Evolutionary conservation across 2,329 filamentous ascomycete species (phyloP), one percentile per base, ranked within the genome.

Genomic region (Colletotrichum sp.): DNA sequence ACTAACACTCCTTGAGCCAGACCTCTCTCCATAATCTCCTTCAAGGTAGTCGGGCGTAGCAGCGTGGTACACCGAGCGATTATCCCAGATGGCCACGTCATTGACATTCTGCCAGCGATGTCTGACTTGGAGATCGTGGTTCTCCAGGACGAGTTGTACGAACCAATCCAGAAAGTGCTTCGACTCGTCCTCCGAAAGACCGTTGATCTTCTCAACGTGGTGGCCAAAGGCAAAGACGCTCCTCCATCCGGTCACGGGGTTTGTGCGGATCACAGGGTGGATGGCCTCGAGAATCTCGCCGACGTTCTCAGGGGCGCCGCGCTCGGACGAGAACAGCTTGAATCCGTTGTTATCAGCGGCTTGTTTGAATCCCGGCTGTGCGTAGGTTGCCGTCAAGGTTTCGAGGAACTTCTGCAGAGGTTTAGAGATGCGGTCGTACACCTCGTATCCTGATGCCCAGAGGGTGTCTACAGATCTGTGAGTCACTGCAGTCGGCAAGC

Each of bases 341-440:
- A 89, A 88, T 56, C 84, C 84, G 75, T 87, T 84, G 6, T 79
- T 78, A 8, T 84, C 82, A 0, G 90, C 90, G 9, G 88, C 83
- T 18, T 88, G 82, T 72, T 85, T 85, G 82, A 91, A 92, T 3
- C 82, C 81, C 0, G 89, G 88, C 78, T 89, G 85, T 0, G 86
- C 87, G 76, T 88, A 89, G 1, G 89, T 91, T 5, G 88, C 92
- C 0, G 90, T 93, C 9, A 93, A 82, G 0, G 83, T 82, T 70
- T 93, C 91, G 32, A 93, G 86, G 81, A 93, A 93, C 28, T 84
- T 83, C 73, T 90, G 90, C 69, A 90, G 89, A 0, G 89, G 84
- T 4, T 85, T 84, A 6, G 89, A 92, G 73, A 94, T 86, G 32
- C 91, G 88, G 79, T 94, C 92, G 79, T 93, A 94, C 15, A 93